Evolutionary conservation across 768 basidiomycete species (phyloP).

Genomic region (Rhodosporidiobolus sp.): DNA sequence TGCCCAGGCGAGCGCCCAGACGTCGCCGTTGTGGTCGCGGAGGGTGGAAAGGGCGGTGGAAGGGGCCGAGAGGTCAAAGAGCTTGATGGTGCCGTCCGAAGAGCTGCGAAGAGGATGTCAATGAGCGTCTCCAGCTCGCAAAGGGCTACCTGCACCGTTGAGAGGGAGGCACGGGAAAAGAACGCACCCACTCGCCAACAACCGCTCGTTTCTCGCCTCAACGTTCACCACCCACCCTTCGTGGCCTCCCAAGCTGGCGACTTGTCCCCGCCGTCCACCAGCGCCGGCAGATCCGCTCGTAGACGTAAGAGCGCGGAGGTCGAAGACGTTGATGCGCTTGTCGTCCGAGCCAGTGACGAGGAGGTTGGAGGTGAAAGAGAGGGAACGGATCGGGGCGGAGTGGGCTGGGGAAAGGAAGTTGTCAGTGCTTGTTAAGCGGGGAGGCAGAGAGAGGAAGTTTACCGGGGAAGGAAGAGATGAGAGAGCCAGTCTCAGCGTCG

Average conservation of each 20-base stretch:
- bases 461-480: slow-evolving; percentile 41
- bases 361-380: slow-evolving; percentile 39
- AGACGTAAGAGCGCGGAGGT: slow-evolving; percentile 31
- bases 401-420: slow-evolving; percentile 12
- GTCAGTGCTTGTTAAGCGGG: background rate
- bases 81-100: slow-evolving; percentile 40
- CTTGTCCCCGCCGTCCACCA: slow-evolving; percentile 31
- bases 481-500: slow-evolving; percentile 27
- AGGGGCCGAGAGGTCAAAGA: slow-evolving; percentile 34
- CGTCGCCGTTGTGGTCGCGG: slow-evolving; percentile 36
- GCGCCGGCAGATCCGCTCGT: slow-evolving; percentile 1
- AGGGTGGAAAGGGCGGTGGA: slow-evolving; percentile 36
- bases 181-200: slow-evolving; percentile 37
- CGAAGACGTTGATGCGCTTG: slow-evolving; percentile 41
- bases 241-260: slow-evolving; percentile 37
- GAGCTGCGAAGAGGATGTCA: slow-evolving; percentile 11
- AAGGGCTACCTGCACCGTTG: too few species aligned
- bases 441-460: background rate
- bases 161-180: background rate
- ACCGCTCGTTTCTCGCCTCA: slow-evolving; percentile 32
- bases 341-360: slow-evolving; percentile 41
- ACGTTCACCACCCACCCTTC: slow-evolving; percentile 38
- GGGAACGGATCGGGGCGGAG: slow-evolving; percentile 37
- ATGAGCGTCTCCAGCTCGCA: too few species aligned
- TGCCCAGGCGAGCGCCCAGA: slow-evolving; percentile 37